Evolutionary conservation across 2,329 filamentous ascomycete genomes (phyloP).

Genomic region (Venturia aucupariae): DNA sequence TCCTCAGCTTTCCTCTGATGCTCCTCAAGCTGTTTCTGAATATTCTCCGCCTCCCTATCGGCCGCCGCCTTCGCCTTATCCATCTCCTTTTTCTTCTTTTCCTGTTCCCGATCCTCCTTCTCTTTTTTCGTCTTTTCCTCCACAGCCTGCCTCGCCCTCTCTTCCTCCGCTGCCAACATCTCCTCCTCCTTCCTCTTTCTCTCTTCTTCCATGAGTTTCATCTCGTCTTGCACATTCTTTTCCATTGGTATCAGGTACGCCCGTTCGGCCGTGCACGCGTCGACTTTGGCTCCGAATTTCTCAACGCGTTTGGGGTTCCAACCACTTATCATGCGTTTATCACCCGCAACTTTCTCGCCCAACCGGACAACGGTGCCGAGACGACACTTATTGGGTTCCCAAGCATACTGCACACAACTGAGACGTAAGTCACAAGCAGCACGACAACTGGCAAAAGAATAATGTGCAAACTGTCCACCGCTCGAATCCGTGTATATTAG

Average conservation of each 20-base stretch:
- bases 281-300: conserved; percentile 11
- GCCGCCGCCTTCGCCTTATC: neutral
- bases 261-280: neutral
- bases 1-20: neutral
- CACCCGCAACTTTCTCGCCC: conserved; percentile 4
- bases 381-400: conserved; percentile 15
- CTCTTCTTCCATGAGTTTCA: conserved; percentile 6
- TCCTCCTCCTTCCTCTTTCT: conserved; percentile 3
- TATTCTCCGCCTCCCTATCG: conserved; percentile 5
- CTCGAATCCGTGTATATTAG: conserved; percentile 1
- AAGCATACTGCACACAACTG: conserved; percentile 12
- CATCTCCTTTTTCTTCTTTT: neutral
- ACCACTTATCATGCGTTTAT: conserved; percentile 13
- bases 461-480: conserved; percentile 12
- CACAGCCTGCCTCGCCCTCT: neutral
- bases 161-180: conserved; percentile 4
- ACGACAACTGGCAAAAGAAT: conserved; percentile 3
- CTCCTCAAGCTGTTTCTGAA: conserved; percentile 6
- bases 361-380: conserved; percentile 8
- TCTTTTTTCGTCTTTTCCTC: conserved; percentile 1
- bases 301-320: conserved; percentile 14
- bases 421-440: conserved; percentile 14
- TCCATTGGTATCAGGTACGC: conserved; percentile 7
- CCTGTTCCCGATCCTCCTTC: conserved; percentile 6
- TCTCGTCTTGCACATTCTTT: conserved; percentile 1